Base-by-base conservation (phyloP, 2,329 filamentous ascomycete species). In the Cladosporium sp. region DNA sequence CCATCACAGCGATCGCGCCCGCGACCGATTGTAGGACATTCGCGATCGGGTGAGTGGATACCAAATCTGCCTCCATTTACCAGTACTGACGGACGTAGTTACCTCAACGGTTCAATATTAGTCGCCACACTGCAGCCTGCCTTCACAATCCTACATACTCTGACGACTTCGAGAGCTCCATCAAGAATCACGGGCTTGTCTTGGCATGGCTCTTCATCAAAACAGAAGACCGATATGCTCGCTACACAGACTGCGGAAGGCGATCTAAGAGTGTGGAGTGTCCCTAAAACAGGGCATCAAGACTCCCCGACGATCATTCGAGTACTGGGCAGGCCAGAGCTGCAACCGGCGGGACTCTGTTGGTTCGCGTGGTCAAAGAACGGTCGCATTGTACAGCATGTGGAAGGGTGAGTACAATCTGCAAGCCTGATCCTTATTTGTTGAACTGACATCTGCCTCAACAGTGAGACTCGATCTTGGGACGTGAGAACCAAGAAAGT, bases 301-400 rank as follows among this genome's bases (percentile, higher is more conserved):
- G 85, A 90, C 21, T 64, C 68, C 4, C 93, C 93, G 41, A 94
- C 93, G 74, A 91, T 97, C 8, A 96, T 98, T 67, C 86, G 95
- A 68, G 89, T 96, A 32, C 81, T 99, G 59, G 94, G 92, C 77
- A 86, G 91, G 72, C 88, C 88, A 8, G 93, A 97, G 68, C 88
- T 88, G 70, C 88, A 86, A 71, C 82, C 87, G 38, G 81, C 87
- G 2, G 92, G 92, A 1, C 90, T 92, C 44, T 97, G 96, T 76
- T 99, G 95, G 95, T 93, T 97, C 84, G 91, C 89, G 24, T 99
- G 95, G 95, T 98, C 95, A 0, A 98, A 97, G 80, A 98, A 97
- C 81, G 95, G 95, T 47, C 90, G 93, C 71, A 93, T 99, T 70
- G 88, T 99, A 69, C 95, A 99, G 79, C 93, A 89, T 78, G 91